Percentiles rank a stretch among this genome's conserved stretches.
Evolutionary conservation across 2,329 filamentous ascomycete genomes (phyloP).

Genomic region (Emergomyces pasteurianus): DNA sequence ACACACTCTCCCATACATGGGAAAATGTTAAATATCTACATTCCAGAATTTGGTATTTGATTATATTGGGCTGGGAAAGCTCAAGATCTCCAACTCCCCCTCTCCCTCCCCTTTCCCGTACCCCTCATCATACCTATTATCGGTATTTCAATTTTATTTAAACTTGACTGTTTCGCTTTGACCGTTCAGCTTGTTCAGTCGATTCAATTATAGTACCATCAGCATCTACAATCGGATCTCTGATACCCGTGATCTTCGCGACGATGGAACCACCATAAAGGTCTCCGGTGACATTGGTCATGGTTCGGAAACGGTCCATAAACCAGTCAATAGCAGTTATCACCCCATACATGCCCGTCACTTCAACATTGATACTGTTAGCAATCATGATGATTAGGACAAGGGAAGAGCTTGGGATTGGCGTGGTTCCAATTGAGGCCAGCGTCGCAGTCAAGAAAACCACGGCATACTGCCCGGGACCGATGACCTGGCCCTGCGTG

Average conservation of each 20-base stretch:
- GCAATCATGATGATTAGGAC: constrained; percentile 44
- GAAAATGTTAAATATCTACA: not conserved
- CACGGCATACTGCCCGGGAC: constrained; percentile 37
- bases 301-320: constrained; percentile 44
- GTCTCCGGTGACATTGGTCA: constrained; percentile 42
- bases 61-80: not conserved
- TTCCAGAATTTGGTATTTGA: not conserved
- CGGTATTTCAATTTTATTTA: not conserved
- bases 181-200: not conserved
- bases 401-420: constrained; percentile 42
- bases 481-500: constrained; percentile 37
- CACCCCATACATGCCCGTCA: constrained; percentile 41
- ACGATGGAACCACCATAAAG: constrained; percentile 34
- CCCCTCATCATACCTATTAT: not conserved
- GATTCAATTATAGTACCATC: constrained; percentile 2
- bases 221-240: constrained; percentile 7
- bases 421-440: constrained; percentile 43
- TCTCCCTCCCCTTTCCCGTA: not conserved
- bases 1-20: not conserved
- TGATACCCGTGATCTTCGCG: constrained; percentile 30
- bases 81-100: not conserved
- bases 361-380: constrained; percentile 31
- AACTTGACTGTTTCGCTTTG: not conserved
- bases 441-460: constrained; percentile 39
- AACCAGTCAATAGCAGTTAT: constrained; percentile 46